phyloP scores from a whole-genome alignment of 371 early-diverging fungal genomes.

The Fennellomyces sp. region DNA sequence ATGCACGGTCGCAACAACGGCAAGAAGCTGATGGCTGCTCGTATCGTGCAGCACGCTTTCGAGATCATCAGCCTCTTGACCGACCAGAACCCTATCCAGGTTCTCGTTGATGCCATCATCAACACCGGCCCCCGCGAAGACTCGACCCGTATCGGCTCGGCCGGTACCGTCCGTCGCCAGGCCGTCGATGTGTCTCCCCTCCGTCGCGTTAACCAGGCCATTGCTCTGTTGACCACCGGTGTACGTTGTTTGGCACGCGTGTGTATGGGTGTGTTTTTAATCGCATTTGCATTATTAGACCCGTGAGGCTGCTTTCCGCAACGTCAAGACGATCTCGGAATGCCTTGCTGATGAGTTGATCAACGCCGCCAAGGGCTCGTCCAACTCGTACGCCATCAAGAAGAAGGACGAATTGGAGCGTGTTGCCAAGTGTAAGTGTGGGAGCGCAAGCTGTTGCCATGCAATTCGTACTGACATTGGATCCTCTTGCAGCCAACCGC shows the following conservation, averaged over 20 bases:
- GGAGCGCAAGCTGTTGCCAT: too few relatives aligned
- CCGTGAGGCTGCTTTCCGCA: constrained; percentile 40
- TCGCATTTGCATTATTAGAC: too few relatives aligned
- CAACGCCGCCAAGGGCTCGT: constrained; percentile 98
- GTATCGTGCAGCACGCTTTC: constrained; percentile 99
- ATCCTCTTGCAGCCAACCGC: too few relatives aligned
- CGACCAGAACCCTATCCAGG: constrained; percentile 99
- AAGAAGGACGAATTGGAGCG: constrained; percentile 99
- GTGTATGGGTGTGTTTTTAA: too few relatives aligned
- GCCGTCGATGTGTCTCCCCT: constrained; percentile 99
- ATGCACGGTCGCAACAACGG: constrained; percentile 99
- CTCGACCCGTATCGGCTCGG: constrained; percentile 99
- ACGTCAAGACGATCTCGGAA: constrained; percentile 98
- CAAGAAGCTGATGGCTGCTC: constrained; percentile 99
- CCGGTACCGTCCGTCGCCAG: constrained; percentile 99
- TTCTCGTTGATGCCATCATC: constrained; percentile 99
- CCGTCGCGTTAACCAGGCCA: constrained; percentile 98
- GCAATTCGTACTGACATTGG: too few relatives aligned
- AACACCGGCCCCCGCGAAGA: constrained; percentile 99
- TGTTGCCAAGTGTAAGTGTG: constrained; percentile 63
- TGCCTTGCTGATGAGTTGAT: constrained; percentile 99
- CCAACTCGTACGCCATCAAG: constrained; percentile 99
- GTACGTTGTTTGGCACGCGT: too few relatives aligned
- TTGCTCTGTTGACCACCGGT: constrained; percentile 97
- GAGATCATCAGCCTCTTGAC: constrained; percentile 99